These are phyloP conservation scores for Colletotrichum horii DNA, from an alignment of 2,329 filamentous ascomycete genomes.

Conservation along the genomic window DNA sequence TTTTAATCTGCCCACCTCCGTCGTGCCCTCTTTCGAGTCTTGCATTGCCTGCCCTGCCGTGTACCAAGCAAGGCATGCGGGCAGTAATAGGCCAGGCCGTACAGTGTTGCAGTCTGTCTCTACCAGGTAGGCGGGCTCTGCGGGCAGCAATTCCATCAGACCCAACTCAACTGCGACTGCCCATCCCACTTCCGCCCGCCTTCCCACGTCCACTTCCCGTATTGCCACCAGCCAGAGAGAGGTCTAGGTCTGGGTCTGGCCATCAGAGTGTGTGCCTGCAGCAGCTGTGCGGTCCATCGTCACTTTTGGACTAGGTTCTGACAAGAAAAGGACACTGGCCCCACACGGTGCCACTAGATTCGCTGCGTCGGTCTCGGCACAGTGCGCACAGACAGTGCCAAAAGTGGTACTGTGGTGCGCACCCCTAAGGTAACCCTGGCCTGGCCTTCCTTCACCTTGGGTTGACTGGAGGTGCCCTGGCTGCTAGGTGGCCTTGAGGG, in stretches of 20 bases:
- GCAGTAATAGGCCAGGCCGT: background rate
- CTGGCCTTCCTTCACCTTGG: background rate
- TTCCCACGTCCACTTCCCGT: background rate
- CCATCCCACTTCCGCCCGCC: background rate
- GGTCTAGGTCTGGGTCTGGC: background rate
- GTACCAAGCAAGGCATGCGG: background rate
- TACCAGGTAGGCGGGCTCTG: background rate
- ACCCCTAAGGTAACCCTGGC: no score
- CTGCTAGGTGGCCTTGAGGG: background rate
- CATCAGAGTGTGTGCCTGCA: background rate
- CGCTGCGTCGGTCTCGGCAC: background rate
- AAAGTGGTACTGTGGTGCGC: background rate
- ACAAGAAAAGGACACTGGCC: background rate
- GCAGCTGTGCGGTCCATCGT: background rate
- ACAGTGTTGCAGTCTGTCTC: background rate
- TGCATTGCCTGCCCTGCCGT: background rate
- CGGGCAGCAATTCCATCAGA: background rate
- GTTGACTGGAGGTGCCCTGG: background rate
- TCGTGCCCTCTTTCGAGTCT: background rate
- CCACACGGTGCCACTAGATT: background rate
- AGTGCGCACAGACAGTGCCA: background rate
- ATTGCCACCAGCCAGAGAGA: background rate
- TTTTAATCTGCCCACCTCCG: background rate
- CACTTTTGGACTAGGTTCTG: background rate
- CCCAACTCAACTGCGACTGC: background rate